Base-by-base conservation (phyloP, 805 yeast genomes). In the Lipomyces sp. region DNA sequence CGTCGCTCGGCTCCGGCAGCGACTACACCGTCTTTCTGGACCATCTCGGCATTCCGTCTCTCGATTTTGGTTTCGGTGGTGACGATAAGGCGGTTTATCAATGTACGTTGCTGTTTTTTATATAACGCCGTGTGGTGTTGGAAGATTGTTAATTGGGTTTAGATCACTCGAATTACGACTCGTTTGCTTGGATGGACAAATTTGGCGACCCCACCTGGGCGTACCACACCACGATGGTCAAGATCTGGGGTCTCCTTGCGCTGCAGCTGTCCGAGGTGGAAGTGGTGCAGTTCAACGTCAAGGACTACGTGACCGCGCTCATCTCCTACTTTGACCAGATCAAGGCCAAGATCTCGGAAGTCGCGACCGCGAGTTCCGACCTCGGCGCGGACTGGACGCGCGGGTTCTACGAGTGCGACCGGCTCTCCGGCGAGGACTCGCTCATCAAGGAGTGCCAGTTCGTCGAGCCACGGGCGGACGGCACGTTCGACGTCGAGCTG, bases 141-240 rank as follows among this genome's bases (percentile, higher is more conserved):
- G n/a, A n/a, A n/a, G n/a, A n/a, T n/a, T n/a, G n/a, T n/a, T n/a
- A n/a, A n/a, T n/a, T n/a, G n/a, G n/a, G n/a, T n/a, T 4, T 21
- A 39, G 83, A 84, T 65, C 91, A 84, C 63, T 83, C 90, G 16
- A 80, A 82, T 63, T 84, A 82, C 62, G 63, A 60, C 45, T 60
- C 63, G 14, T 80, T 69, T 65, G 71, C 79, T 57, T 84, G 91
- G 91, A 82, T 84, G 83, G 72, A 73, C 33, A 71, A 67, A 4
- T 75, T 65, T 63, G 84, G 79, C 26, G 90, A 84, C 62, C 82
- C 84, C 13, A 81, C 76, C 0, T 83, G 81, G 68, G 70, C 71
- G 36, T 74, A 66, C 56, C 90, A 84, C 65, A 78, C 79, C 45
- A 65, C 81, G 3, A 64, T 78, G 62, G 74, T 83, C 14, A 76